phyloP scores from a whole-genome alignment of 306 rosid species.

The Benincasa hispida region DNA sequence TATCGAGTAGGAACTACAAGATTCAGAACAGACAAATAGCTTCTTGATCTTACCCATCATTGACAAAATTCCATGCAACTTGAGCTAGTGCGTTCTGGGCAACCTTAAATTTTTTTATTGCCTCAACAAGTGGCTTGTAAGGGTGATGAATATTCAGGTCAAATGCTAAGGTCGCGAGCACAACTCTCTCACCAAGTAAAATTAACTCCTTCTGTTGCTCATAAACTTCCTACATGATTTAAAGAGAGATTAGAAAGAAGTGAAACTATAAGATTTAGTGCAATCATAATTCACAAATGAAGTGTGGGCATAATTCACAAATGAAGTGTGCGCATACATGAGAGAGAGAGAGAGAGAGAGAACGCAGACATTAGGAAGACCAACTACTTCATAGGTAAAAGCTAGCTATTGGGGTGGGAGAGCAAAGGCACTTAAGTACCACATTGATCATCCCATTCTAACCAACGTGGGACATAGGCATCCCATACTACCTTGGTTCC shows the following conservation, averaged over 20 bases:
- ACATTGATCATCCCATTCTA: no score
- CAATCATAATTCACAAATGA: background rate
- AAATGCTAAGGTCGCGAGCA: constrained; percentile 89
- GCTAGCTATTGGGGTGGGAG: no score
- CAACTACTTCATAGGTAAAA: background rate
- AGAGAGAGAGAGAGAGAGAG: background rate
- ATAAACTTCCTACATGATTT: constrained; percentile 61
- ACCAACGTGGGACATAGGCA: no score
- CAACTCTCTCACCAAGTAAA: constrained; percentile 85
- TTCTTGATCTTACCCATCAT: constrained; percentile 69
- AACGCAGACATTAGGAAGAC: background rate
- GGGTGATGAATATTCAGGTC: constrained; percentile 93
- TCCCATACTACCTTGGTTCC: no score
- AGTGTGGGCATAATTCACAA: background rate
- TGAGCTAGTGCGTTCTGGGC: constrained; percentile 98
- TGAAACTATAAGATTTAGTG: background rate
- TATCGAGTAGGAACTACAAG: constrained; percentile 11
- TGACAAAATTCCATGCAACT: constrained; percentile 99
- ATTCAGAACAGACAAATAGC: background rate
- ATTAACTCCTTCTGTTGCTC: constrained; percentile 92
- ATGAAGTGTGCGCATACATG: background rate
- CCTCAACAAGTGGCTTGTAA: constrained; percentile 96
- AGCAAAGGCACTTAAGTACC: no score
- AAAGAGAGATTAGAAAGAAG: background rate
- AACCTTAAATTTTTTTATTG: constrained; percentile 91